Conservation (phyloP, 352 stramenopile species). For the Labyrinthula sp. region DNA sequence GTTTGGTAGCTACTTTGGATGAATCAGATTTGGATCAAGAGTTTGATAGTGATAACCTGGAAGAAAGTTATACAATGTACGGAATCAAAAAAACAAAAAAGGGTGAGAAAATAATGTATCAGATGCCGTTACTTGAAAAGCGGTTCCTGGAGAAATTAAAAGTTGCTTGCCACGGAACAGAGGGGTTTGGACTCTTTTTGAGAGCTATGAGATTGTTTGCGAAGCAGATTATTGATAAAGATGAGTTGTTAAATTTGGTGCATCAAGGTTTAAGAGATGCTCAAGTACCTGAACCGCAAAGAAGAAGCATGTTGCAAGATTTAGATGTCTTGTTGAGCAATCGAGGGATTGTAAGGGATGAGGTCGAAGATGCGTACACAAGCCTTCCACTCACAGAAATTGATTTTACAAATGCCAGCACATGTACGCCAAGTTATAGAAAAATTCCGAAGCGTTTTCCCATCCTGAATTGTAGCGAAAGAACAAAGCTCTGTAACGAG, state of each 20-base stretch:
- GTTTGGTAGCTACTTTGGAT: too few species aligned
- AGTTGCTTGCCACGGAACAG: slow-evolving; percentile 15
- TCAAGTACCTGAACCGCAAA: neutral
- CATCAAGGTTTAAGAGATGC: slow-evolving; percentile 43
- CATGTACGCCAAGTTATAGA: slow-evolving; percentile 82
- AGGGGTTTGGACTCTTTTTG: slow-evolving; percentile 35
- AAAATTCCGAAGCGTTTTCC: slow-evolving; percentile 86
- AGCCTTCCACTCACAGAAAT: slow-evolving; percentile 68
- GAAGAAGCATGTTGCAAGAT: slow-evolving; percentile 40
- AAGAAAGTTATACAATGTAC: too few species aligned
- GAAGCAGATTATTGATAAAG: slow-evolving; percentile 70
- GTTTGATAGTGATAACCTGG: too few species aligned
- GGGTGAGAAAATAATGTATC: too few species aligned
- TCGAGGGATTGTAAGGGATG: slow-evolving; percentile 24
- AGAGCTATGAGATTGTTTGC: slow-evolving; percentile 43
- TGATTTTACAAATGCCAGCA: slow-evolving; percentile 60
- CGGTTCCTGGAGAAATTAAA: slow-evolving; percentile 34
- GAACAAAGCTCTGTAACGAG: slow-evolving; percentile 45
- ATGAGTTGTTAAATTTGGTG: slow-evolving; percentile 58
- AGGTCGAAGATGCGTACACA: slow-evolving; percentile 56
- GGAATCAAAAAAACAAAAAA: too few species aligned
- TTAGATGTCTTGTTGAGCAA: slow-evolving; percentile 31
- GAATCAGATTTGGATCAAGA: too few species aligned
- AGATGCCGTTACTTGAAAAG: too few species aligned
- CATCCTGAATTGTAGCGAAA: slow-evolving; percentile 77